Base-by-base conservation (phyloP, 2,329 filamentous ascomycete genomes). In the Passalora sequoiae region DNA sequence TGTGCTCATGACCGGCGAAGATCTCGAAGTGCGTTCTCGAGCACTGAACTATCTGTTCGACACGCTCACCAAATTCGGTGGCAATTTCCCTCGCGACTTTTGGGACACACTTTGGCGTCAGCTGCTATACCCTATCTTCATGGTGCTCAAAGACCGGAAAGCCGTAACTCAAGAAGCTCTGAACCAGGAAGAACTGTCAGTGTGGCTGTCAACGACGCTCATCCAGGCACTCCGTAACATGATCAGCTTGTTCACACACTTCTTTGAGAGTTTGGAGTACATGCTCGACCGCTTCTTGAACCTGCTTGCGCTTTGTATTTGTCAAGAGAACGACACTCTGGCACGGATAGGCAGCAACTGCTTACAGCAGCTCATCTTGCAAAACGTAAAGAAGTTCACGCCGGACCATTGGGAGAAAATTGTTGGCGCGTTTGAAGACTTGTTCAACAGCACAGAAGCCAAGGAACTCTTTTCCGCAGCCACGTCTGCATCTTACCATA, bases 21-120 rank as follows among this genome's bases (percentile, higher is more conserved):
- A 99, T 63, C 76, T 99, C 13, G 92, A 99, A 67, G 92, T 97
- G 29, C 84, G 92, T 46, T 96, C 78, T 50, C 68, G 78, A 56
- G 92, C 94, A 2, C 74, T 98, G 29, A 94, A 89, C 56, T 98
- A 97, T 66, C 88, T 98, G 49, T 99, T 99, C 58, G 91, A 97
- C 46, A 89, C 89, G 0, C 74, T 99, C 5, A 83, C 95, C 46
- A 81, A 80, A 50, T 92, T 97, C 56, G 92, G 94, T 25, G 86
- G 87, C 13, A 86, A 88, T 55, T 99, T 96, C 59, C 89, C 91
- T 3, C 74, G 83, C 1, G 88, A 95, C 41, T 99, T 99, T 64
- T 99, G 92, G 92, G 92, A 99, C 64, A 95, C 92, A 13, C 76
- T 99, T 0, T 98, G 92, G 89, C 81, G 91, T 38, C 92, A 99